phyloP scores from a whole-genome alignment of 139 green algal genomes.

The Monoraphidium neglectum region DNA sequence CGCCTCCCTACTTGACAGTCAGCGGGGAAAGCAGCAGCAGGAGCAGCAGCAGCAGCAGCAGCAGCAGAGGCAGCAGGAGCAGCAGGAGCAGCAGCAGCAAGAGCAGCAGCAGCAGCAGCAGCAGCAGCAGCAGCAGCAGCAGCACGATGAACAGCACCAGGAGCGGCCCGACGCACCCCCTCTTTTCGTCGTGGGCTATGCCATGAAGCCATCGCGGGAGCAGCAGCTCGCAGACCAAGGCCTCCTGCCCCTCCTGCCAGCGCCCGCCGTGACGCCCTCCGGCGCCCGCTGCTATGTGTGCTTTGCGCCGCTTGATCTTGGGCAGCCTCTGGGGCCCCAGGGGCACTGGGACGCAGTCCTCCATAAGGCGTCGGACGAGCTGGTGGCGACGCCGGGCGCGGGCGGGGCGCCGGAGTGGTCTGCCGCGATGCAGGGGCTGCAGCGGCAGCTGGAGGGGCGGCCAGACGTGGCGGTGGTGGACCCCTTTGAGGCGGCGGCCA shows the following conservation, averaged over 20 bases:
- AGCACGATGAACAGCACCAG: no score
- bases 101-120: no score
- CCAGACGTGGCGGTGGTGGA: constrained; percentile 33
- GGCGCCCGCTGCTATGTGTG: no score
- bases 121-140: no score
- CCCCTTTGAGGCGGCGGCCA: constrained; percentile 38
- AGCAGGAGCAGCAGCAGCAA: no score
- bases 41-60: no score
- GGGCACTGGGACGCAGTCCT: constrained; percentile 60
- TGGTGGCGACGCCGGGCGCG: constrained; percentile 19
- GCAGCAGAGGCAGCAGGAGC: no score
- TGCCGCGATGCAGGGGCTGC: constrained; percentile 13
- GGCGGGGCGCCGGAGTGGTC: constrained; percentile 7
- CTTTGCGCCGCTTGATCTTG: constrained; percentile 60
- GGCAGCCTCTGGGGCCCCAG: constrained; percentile 32
- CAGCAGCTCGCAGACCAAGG: constrained; percentile 32
- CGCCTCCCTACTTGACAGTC: no score
- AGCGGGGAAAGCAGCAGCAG: no score
- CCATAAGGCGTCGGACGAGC: constrained; percentile 73
- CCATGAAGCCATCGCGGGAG: constrained; percentile 48
- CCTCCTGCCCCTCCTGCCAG: constrained; percentile 33
- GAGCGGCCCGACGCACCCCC: not conserved
- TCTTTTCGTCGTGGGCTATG: constrained; percentile 38
- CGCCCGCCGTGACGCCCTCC: constrained; percentile 10
- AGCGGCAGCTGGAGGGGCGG: constrained; percentile 15